A percentile compares a stretch with the other conserved stretches of the same genome.
Evolutionary conservation across 208 protist species (phyloP).

Genomic region (Trypanosoma cruzi): DNA sequence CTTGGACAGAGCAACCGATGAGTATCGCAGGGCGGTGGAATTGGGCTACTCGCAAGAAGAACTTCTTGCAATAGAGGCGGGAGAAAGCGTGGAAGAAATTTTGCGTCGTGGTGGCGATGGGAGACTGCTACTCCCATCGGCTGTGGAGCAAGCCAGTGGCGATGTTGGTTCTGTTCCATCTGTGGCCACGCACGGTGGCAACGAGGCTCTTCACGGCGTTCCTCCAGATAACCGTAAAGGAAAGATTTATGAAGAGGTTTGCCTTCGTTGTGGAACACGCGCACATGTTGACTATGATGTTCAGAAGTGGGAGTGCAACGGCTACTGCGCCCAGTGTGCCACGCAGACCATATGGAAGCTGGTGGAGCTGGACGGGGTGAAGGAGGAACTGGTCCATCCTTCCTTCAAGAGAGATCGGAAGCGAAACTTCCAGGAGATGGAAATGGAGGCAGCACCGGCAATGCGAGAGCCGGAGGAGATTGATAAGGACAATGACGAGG

Average conservation of each 20-base stretch:
- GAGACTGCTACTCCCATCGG: conserved; percentile 4
- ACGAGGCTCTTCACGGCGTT: not conserved
- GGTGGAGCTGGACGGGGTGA: conserved; percentile 31
- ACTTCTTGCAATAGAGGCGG: conserved; percentile 44
- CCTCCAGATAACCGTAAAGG: not conserved
- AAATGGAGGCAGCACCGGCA: not conserved
- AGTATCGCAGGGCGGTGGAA: conserved; percentile 80
- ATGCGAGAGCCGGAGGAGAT: conserved; percentile 25
- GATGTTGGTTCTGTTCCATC: not conserved
- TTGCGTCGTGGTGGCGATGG: conserved; percentile 36
- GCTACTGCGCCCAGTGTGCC: conserved; percentile 68
- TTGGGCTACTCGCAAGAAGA: conserved; percentile 86
- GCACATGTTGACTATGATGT: conserved; percentile 43
- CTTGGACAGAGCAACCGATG: conserved; percentile 71
- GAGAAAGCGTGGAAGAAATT: conserved; percentile 50
- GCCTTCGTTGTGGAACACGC: conserved; percentile 56
- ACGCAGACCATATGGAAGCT: conserved; percentile 75
- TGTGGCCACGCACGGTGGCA: not conserved
- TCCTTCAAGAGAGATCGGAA: not conserved
- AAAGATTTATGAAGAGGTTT: conserved; percentile 55
- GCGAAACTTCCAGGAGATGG: conserved; percentile 1
- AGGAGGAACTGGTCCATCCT: not conserved
- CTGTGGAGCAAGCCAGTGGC: not conserved
- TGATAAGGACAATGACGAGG: conserved; percentile 42
- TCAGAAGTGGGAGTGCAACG: conserved; percentile 70